Evolutionary conservation across 805 yeast species (phyloP).

Genomic region (Cyberlindnera mrakii): DNA sequence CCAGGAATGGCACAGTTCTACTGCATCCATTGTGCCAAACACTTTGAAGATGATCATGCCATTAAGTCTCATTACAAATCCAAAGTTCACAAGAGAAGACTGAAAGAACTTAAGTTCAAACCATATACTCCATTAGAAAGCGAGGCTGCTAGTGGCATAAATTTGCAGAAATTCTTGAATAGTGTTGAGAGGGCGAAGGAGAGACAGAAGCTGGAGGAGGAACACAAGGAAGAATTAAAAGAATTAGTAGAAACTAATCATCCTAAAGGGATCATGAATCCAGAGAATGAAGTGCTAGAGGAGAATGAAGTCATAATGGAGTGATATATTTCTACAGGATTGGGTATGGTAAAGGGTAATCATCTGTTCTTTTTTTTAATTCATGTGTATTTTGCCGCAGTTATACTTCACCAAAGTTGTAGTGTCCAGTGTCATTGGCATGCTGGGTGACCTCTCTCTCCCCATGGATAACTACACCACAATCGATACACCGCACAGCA

Average conservation of each 20-base stretch:
- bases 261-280: conserved; percentile 24
- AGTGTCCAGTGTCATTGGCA: conserved; percentile 57
- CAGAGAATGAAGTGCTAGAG: conserved; percentile 6
- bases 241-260: conserved; percentile 21
- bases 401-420: conserved; percentile 45
- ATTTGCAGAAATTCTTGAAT: conserved; percentile 59
- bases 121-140: conserved; percentile 89
- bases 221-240: conserved; percentile 35
- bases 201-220: conserved; percentile 23
- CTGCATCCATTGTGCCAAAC: conserved; percentile 91
- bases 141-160: conserved; percentile 83
- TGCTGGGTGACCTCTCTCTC: conserved; percentile 62
- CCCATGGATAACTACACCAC: conserved; percentile 48
- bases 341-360: neutral
- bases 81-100: conserved; percentile 83
- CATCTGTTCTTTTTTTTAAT: neutral
- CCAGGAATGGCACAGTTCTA: conserved; percentile 95
- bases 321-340: neutral
- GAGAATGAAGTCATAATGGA: conserved; percentile 21
- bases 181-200: conserved; percentile 57
- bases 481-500: conserved; percentile 49
- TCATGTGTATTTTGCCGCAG: neutral
- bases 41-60: conserved; percentile 74
- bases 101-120: conserved; percentile 63
- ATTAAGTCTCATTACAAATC: conserved; percentile 66